Evolutionary conservation across 164 flowering plant species (phyloP), one percentile per base, ranked within the genome.

Genomic region (Annona cherimola): DNA sequence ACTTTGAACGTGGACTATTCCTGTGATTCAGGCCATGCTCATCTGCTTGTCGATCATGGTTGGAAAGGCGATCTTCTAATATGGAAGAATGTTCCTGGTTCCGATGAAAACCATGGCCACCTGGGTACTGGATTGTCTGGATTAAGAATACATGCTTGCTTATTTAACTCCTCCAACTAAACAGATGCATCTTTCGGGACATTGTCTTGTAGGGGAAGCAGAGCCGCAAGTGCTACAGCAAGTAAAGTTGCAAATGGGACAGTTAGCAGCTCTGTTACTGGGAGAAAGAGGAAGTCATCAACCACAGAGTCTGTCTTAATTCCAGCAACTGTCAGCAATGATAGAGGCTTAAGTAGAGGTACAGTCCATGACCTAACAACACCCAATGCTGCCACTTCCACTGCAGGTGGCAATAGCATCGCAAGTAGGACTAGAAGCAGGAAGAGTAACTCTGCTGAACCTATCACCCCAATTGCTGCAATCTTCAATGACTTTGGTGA

Each of bases 121-220:
- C 14, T 50, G 57, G 57, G 57, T 50, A 5, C 57, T 8, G 57
- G 57, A 50, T n/a, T n/a, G n/a, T n/a, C n/a, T n/a, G 57, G 14
- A 50, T 50, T 16, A 50, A 16, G 2, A 50, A 50, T 50, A 50
- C 9, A 2, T 50, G 57, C 8, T 50, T 50, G 57, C 57, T 4
- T 11, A 50, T 16, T 8, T 50, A 16, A 11, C 14, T 11, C 8
- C 16, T 16, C 57, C 57, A 1, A 4, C 41, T 11, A 9, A 44
- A 63, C 39, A 9, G 39, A 41, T 20, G 41, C 43, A 18, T 63
- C 41, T 63, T 4, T 44, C n/a, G 42, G 16, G 8, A 57, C 55
- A 42, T 19, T 42, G 35, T 42, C 54, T 66, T 66, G 46, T 54
- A 90, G 94, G 81, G 73, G 64, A 64, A 75, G 60, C 69, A 83